Evolutionary conservation across 305 asterid genomes (phyloP), one percentile per base, ranked within the genome.

Genomic region (Solanum hybrid): DNA sequence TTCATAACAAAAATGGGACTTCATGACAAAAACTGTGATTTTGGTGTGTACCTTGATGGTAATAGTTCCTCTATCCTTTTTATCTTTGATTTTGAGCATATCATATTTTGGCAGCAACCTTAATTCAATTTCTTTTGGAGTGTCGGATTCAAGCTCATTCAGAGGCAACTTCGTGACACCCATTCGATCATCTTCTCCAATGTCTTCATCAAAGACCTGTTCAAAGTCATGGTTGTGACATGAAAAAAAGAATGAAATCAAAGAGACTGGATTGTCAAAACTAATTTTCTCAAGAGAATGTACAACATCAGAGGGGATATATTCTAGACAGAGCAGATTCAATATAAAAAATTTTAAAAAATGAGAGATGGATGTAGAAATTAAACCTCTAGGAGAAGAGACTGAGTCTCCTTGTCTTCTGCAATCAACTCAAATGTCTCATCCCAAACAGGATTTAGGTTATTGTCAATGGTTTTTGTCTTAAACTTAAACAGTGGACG

Each of bases 321-420:
- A 40, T 86, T 35, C 79, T 64, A 86, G 75, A 86, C 35, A 71
- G 15, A 71, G 27, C 5, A 73, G 69, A 32, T 76, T 78, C 51
- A 78, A 40, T 24, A 35, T 10, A 77, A 69, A 77, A 69, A 24
- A 24, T 2, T 4, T 24, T 9, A n/a, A 6, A 34, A 34, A 78
- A 36, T 5, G 51, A 88, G 76, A 78, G 60, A 51, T 76, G 51
- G 86, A 81, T 64, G 31, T 42, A 45, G 86, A 6, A 88, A 79
- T 85, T 86, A 84, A 91, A 97, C 98, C 99, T 98, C 99, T 76
- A 98, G 26, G 88, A 93, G 87, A 90, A 96, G 94, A 73, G 95
- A 90, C 85, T 96, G 99, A 22, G 99, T 98, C 94, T 98, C 99
- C 95, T 96, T 95, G 93, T 97, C 99, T 94, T 97, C 99, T 79